phyloP scores from a whole-genome alignment of 306 rosid genomes.

The Canavalia gladiata region DNA sequence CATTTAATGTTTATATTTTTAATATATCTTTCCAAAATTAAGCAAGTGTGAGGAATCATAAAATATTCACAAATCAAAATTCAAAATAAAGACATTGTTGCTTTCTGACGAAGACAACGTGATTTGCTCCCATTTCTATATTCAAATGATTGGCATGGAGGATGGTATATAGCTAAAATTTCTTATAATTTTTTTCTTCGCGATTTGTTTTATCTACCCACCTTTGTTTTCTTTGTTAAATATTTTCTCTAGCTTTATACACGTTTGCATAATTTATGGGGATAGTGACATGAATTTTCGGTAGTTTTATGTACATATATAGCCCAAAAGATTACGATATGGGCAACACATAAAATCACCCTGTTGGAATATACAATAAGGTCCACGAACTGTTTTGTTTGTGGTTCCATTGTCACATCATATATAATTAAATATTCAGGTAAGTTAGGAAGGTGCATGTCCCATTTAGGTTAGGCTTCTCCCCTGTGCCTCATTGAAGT shows the following conservation, averaged over 20 bases:
- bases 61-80: conserved; percentile 11
- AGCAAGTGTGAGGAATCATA: not conserved
- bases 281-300: conserved; percentile 28
- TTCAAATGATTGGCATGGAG: conserved; percentile 30
- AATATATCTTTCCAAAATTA: not conserved
- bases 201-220: conserved; percentile 21
- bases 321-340: conserved; percentile 7
- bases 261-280: not conserved
- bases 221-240: conserved; percentile 6
- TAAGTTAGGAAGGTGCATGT: conserved; percentile 2
- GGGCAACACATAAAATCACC: not conserved
- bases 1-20: not conserved
- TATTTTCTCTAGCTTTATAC: not conserved
- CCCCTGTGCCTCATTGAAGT: not conserved
- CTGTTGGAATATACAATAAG: not conserved
- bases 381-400: conserved; percentile 28
- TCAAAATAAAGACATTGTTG: not conserved
- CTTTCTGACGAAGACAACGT: not conserved
- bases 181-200: conserved; percentile 1
- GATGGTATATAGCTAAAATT: conserved; percentile 3
- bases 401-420: conserved; percentile 37
- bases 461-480: conserved; percentile 1
- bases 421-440: not conserved
- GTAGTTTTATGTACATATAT: conserved; percentile 30
- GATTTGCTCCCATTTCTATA: conserved; percentile 33